Conservation (phyloP, 345 rosid species). For the Acer saccharum region DNA sequence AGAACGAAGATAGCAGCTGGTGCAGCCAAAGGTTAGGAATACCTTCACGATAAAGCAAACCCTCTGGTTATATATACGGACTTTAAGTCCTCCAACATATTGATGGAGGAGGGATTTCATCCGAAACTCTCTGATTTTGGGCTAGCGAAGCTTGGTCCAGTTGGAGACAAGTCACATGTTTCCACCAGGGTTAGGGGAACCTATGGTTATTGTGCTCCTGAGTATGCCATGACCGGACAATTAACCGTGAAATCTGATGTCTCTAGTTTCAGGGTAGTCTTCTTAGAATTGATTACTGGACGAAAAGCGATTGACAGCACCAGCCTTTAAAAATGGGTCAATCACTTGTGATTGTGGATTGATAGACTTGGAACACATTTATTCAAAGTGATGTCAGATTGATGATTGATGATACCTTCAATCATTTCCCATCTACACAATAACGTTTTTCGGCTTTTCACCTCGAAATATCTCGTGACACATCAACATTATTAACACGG, state of each 20-base stretch:
- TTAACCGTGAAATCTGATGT: slow-evolving; percentile 94
- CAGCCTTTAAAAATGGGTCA: background rate
- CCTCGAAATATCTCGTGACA: background rate
- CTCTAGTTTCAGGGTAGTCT: slow-evolving; percentile 92
- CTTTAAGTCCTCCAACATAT: too few species aligned
- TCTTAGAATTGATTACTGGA: slow-evolving; percentile 93
- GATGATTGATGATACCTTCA: background rate
- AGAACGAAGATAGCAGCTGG: too few species aligned
- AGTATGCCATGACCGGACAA: slow-evolving; percentile 99
- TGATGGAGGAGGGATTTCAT: too few species aligned
- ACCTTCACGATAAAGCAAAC: too few species aligned
- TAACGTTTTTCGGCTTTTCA: background rate
- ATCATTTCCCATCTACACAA: background rate
- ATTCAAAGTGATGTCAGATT: background rate
- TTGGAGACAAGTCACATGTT: too few species aligned
- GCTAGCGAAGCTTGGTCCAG: too few species aligned
- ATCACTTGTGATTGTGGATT: background rate
- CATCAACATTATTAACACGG: too few species aligned
- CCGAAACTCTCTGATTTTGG: too few species aligned
- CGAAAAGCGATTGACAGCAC: slow-evolving; percentile 86
- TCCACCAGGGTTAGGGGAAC: slow-evolving; percentile 27
- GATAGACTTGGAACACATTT: background rate
- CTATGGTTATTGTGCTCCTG: slow-evolving; percentile 97
- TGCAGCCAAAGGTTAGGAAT: too few species aligned
- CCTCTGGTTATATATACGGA: too few species aligned